phyloP scores from a whole-genome alignment of 164 flowering plant species.

The Nymphaea thermarum region DNA sequence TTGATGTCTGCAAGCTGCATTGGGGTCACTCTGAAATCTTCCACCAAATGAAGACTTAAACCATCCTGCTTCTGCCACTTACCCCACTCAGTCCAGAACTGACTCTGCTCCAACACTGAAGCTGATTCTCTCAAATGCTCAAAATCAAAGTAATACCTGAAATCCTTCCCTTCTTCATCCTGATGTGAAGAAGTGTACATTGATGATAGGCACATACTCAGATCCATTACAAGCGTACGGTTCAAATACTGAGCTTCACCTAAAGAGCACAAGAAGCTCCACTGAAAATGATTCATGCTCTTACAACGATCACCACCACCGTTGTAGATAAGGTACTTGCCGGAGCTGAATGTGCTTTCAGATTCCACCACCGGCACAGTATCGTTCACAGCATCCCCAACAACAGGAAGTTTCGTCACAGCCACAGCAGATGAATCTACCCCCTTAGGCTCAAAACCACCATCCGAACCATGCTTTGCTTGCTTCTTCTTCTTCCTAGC shows the following conservation, averaged over 20 bases:
- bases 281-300: constrained; percentile 81
- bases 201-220: constrained; percentile 61
- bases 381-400: constrained; percentile 45
- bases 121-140: constrained; percentile 82
- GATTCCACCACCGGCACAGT: constrained; percentile 65
- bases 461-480: constrained; percentile 17
- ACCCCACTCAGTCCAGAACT: constrained; percentile 76
- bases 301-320: constrained; percentile 94
- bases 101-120: constrained; percentile 59
- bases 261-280: constrained; percentile 89
- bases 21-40: constrained; percentile 64
- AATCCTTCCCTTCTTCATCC: constrained; percentile 90
- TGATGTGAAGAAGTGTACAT: constrained; percentile 52
- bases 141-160: constrained; percentile 83
- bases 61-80: constrained; percentile 61
- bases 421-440: background rate
- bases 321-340: constrained; percentile 55
- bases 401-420: constrained; percentile 3
- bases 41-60: constrained; percentile 55
- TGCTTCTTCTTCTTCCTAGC: constrained; percentile 58
- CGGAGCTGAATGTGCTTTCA: constrained; percentile 52
- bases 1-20: constrained; percentile 56
- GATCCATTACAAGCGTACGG: constrained; percentile 75
- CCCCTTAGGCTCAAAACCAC: constrained; percentile 29
- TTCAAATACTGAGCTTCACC: constrained; percentile 94